Percentiles rank a stretch among this genome's conserved stretches.
These are phyloP conservation scores for Geotrichum klebahnii DNA, from an alignment of 1,139 yeast species.

Conservation along the genomic window DNA sequence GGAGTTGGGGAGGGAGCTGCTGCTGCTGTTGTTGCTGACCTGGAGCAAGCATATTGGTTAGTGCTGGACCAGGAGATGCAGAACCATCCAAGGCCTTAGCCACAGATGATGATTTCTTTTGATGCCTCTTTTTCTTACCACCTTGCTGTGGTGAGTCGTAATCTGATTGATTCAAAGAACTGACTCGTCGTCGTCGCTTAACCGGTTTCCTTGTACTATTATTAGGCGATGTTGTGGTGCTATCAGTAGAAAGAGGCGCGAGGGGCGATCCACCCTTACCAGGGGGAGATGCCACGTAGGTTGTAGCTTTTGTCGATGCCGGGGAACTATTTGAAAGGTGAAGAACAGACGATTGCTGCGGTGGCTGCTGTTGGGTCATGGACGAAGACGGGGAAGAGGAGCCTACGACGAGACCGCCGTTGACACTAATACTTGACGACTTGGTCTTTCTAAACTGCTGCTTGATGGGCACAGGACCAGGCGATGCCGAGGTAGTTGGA, in stretches of 20 bases:
- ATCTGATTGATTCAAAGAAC: background rate
- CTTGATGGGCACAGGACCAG: too few relatives aligned
- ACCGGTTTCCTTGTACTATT: background rate
- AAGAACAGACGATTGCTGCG: constrained; percentile 9
- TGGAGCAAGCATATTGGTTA: too few relatives aligned
- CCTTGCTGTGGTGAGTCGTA: too few relatives aligned
- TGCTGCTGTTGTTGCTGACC: too few relatives aligned
- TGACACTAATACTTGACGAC: background rate
- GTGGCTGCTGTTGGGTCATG: too few relatives aligned
- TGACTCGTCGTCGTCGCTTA: background rate
- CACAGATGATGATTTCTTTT: background rate
- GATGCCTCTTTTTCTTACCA: constrained; percentile 1
- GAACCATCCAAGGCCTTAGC: too few relatives aligned
- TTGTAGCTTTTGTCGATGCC: background rate
- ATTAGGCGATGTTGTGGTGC: background rate
- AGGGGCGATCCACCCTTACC: background rate
- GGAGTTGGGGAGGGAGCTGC: too few relatives aligned
- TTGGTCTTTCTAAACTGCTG: background rate
- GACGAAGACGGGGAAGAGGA: background rate
- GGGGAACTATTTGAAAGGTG: background rate
- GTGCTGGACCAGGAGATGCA: too few relatives aligned
- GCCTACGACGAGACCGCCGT: background rate
- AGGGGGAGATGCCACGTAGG: background rate
- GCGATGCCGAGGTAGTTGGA: background rate
- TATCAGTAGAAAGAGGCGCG: too few relatives aligned